Base-by-base conservation (phyloP, 2,329 filamentous ascomycete species). In the Exserohilum turcica region DNA sequence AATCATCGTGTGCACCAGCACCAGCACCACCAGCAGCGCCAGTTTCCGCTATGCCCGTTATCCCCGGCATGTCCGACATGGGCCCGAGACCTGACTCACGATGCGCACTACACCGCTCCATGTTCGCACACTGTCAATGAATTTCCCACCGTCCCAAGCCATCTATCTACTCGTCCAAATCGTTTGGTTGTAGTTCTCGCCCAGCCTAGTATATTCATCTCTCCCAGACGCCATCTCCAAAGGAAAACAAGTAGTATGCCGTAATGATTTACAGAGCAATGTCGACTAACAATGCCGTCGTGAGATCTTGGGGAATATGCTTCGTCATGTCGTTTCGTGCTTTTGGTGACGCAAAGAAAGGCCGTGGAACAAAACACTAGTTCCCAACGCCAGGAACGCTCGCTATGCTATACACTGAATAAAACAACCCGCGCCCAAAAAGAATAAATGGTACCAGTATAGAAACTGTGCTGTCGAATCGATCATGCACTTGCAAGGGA, bases 361-460 rank as follows among this genome's bases (percentile, higher is more conserved):
- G 49, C 42, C 56, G 42, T 52, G 48, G 44, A 37, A 32, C 48
- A 59, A 52, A 45, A 48, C 52, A 51, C 57, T 44, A 48, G 54
- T 56, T 45, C 50, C 52, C 63, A 70, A 73, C 67, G 63, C 71
- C 72, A 24, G 21, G 48, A 64, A 64, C 60, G 65, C 72, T 71
- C 65, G 65, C 70, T 74, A 73, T 74, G 68, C 71, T 70, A 57
- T 66, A 66, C 59, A 65, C 53, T 53, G 50, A 54, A 63, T 61
- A 58, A 64, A 54, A 44, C 56, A 57, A 54, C 50, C 54, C 56
- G 52, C 39, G 16, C 40, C 54, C 59, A 57, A 59, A 52, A 51
- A 51, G 51, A 56, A 54, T 55, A 42, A 60, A 27, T 60, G 47
- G 53, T 49, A 39, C 10, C 28, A 43, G 31, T 32, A 32, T 37